Evolutionary conservation across 148 eudicot species (phyloP), one percentile per base, ranked within the genome.

Genomic region (Camellia lanceoleosa): DNA sequence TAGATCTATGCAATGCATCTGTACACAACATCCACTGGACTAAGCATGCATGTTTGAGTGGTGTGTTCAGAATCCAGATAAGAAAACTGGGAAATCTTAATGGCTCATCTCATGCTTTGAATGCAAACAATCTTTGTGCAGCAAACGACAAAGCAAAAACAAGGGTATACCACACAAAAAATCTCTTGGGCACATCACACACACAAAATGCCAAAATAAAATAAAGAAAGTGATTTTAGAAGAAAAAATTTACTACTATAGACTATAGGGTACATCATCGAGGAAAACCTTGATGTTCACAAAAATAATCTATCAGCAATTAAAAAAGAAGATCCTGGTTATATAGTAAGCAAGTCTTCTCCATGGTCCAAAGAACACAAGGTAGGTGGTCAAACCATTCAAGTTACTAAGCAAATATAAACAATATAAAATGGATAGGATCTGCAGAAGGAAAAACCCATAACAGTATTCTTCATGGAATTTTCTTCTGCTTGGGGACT

Each of bases 381-480:
- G 56, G 42, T 55, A 72, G 75, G 61, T 1, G 75, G 30, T 44
- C 62, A 30, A 73, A 73, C 47, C 44, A 76, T 14, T 43, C 60
- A 49, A 47, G 18, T 76, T 15, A 77, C 60, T 30, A 44, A 64
- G 61, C 15, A 65, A 14, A 19, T 30, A 30, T 3, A 55, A 16
- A 3, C 3, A 73, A 5, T 12, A 63, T 5, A 68, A 67, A 56
- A 62, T 63, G 9, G 58, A 23, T 60, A 23, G 19, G 18, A 60
- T 65, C 58, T n/a, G 38, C 46, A 67, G 42, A 47, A n/a, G 46
- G 76, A 51, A 79, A 71, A 2, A 38, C 58, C 49, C 56, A 15
- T 88, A 95, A 93, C 96, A 83, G 81, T 77, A 77, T 71, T 68
- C 51, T 71, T 83, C 46, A 76, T 41, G 63, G 78, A 63, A 76